Evolutionary conservation across 495 filamentous ascomycete genomes (phyloP).

Genomic region (Mytilinidion resinicola): DNA sequence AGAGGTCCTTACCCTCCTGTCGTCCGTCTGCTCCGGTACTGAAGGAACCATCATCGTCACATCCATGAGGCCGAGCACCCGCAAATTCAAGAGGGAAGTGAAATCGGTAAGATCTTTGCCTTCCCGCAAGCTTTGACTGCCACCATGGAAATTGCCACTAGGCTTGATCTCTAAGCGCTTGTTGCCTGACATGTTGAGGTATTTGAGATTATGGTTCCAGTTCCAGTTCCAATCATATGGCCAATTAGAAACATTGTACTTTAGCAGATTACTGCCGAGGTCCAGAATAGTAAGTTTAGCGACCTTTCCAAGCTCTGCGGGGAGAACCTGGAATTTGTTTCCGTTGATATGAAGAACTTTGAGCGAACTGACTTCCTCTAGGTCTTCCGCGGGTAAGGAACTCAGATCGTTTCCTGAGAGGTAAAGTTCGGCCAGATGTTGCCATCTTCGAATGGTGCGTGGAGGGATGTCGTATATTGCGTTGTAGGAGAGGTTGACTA

Average conservation of each 20-base stretch:
- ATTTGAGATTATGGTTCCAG: constrained; percentile 88
- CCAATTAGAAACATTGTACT: constrained; percentile 99
- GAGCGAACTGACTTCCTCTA: constrained; percentile 78
- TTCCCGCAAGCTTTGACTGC: constrained; percentile 48
- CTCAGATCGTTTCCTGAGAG: constrained; percentile 93
- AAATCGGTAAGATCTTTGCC: constrained; percentile 77
- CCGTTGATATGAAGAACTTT: constrained; percentile 92
- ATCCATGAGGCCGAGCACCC: constrained; percentile 93
- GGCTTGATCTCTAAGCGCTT: constrained; percentile 96
- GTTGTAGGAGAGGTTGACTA: constrained; percentile 94
- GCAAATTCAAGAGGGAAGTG: constrained; percentile 72
- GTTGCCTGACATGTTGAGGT: constrained; percentile 95
- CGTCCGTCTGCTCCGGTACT: constrained; percentile 90
- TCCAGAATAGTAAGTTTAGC: constrained; percentile 85
- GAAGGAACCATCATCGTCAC: constrained; percentile 89
- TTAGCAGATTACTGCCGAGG: constrained; percentile 91
- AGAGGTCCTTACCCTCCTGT: constrained; percentile 92
- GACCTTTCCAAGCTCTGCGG: constrained; percentile 91
- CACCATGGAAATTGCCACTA: constrained; percentile 49
- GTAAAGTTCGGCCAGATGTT: constrained; percentile 82
- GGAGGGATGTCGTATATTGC: constrained; percentile 86
- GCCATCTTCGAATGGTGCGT: constrained; percentile 79
- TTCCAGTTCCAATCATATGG: constrained; percentile 99
- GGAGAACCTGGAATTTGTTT: constrained; percentile 95
- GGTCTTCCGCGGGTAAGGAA: constrained; percentile 84